Evolutionary conservation across 352 stramenopile species (phyloP).

Genomic region (Pythium periplocum): DNA sequence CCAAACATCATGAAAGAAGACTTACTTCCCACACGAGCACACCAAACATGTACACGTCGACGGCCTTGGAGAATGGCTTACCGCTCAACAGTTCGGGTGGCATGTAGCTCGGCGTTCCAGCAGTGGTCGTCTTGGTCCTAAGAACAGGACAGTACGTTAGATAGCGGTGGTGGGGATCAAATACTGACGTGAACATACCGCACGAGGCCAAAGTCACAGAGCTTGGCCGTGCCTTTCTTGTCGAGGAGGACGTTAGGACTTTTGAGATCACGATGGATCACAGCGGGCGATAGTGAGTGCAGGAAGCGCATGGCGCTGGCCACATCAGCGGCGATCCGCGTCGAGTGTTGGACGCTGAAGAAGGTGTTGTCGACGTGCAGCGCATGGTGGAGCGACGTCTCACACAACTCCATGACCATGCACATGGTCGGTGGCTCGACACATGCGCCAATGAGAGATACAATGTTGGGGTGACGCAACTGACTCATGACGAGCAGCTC

Average conservation of each 20-base stretch:
- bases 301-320: slow-evolving; percentile 86
- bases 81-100: slow-evolving; percentile 80
- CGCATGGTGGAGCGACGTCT: slow-evolving; percentile 56
- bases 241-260: slow-evolving; percentile 86
- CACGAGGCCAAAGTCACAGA: slow-evolving; percentile 91
- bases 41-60: slow-evolving; percentile 93
- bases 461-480: slow-evolving; percentile 68
- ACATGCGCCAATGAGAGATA: slow-evolving; percentile 68
- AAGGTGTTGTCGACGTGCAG: slow-evolving; percentile 51
- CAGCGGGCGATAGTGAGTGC: slow-evolving; percentile 65
- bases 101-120: slow-evolving; percentile 90
- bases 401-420: slow-evolving; percentile 79
- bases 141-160: neutral
- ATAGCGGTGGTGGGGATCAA: no score
- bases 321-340: slow-evolving; percentile 54
- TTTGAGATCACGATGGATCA: slow-evolving; percentile 92
- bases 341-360: slow-evolving; percentile 49
- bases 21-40: slow-evolving; percentile 88
- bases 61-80: slow-evolving; percentile 80
- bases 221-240: slow-evolving; percentile 63
- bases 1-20: no score
- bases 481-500: slow-evolving; percentile 90
- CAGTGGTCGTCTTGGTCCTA: slow-evolving; percentile 72
- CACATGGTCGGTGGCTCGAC: slow-evolving; percentile 73
- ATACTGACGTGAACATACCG: slow-evolving; percentile 20